Evolutionary conservation across 2,329 filamentous ascomycete species (phyloP).

Genomic region (Polytolypa hystricis): DNA sequence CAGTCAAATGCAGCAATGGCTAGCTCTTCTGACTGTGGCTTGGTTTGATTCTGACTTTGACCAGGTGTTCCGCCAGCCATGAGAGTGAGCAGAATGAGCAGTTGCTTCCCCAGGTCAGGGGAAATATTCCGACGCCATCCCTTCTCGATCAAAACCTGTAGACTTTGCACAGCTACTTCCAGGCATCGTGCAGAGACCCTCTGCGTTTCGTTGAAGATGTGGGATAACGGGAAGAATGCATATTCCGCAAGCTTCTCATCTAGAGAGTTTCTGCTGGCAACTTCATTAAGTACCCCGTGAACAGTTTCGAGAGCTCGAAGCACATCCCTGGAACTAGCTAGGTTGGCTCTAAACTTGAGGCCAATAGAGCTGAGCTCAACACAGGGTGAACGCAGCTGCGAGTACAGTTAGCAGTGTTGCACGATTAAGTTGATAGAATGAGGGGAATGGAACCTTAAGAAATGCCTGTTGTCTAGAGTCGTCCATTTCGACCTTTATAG

Average conservation of each 20-base stretch:
- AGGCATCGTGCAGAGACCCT: slow-evolving; percentile 56
- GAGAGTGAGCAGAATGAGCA: slow-evolving; percentile 74
- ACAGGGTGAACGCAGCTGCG: slow-evolving; percentile 46
- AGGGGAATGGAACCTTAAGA: slow-evolving; percentile 21
- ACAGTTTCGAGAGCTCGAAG: slow-evolving; percentile 37
- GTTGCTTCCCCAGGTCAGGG: slow-evolving; percentile 64
- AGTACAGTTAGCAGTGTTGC: slow-evolving; percentile 13
- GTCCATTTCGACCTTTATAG: no score
- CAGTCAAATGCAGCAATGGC: slow-evolving; percentile 59
- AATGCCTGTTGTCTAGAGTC: slow-evolving; percentile 30
- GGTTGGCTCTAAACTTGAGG: slow-evolving; percentile 38
- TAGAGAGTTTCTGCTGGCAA: slow-evolving; percentile 38
- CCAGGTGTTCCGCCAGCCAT: slow-evolving; percentile 63
- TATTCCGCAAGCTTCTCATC: slow-evolving; percentile 86
- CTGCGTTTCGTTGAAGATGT: slow-evolving; percentile 68
- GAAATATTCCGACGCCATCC: slow-evolving; percentile 70
- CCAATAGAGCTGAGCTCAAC: slow-evolving; percentile 47
- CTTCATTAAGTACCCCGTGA: slow-evolving; percentile 24
- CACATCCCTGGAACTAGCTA: slow-evolving; percentile 37
- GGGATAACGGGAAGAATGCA: slow-evolving; percentile 83
- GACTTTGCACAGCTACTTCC: slow-evolving; percentile 65
- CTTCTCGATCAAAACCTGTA: slow-evolving; percentile 60
- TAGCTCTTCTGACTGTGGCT: slow-evolving; percentile 56
- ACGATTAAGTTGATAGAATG: slow-evolving; percentile 2
- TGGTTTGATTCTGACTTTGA: slow-evolving; percentile 24